These are phyloP conservation scores for Gnomoniopsis smithogilvyi DNA, from an alignment of 2,329 filamentous ascomycete species.

Conservation along the genomic window DNA sequence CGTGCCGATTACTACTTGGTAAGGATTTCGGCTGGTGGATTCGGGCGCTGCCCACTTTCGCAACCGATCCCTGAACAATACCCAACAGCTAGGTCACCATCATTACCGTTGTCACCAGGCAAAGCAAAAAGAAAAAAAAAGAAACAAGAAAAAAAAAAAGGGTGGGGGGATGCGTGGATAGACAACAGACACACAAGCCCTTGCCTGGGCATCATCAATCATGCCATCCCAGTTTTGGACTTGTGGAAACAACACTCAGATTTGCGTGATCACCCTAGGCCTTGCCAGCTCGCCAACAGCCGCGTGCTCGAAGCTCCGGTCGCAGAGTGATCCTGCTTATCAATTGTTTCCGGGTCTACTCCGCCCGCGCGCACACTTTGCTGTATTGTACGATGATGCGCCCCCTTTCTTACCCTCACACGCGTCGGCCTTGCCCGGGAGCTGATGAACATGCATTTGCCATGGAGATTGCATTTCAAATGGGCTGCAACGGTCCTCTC, in stretches of 20 bases:
- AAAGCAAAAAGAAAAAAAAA: no score
- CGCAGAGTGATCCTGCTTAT: slow-evolving; percentile 6
- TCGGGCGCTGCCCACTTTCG: no score
- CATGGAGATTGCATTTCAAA: slow-evolving; percentile 10
- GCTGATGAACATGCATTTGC: slow-evolving; percentile 9
- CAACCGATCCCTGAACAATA: no score
- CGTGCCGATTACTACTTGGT: neutral
- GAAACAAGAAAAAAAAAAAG: no score
- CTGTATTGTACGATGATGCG: slow-evolving; percentile 2
- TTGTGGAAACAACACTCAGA: slow-evolving; percentile 14
- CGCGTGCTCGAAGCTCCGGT: slow-evolving; percentile 9
- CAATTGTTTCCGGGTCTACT: neutral
- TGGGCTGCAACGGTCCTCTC: neutral
- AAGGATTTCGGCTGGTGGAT: neutral
- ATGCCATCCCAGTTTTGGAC: slow-evolving; percentile 13
- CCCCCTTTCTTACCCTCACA: neutral
- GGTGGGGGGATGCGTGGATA: slow-evolving; percentile 7
- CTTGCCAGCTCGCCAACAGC: slow-evolving; percentile 5
- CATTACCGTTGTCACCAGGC: no score
- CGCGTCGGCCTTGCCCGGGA: slow-evolving; percentile 6
- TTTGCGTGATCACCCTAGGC: slow-evolving; percentile 10
- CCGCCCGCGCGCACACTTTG: neutral
- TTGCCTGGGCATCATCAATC: neutral
- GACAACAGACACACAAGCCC: neutral
- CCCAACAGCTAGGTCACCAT: neutral